A percentile compares a stretch with the other conserved stretches of the same genome.
Conservation (phyloP, 306 rosid species). For the Vigna reflexopilosa region DNA sequence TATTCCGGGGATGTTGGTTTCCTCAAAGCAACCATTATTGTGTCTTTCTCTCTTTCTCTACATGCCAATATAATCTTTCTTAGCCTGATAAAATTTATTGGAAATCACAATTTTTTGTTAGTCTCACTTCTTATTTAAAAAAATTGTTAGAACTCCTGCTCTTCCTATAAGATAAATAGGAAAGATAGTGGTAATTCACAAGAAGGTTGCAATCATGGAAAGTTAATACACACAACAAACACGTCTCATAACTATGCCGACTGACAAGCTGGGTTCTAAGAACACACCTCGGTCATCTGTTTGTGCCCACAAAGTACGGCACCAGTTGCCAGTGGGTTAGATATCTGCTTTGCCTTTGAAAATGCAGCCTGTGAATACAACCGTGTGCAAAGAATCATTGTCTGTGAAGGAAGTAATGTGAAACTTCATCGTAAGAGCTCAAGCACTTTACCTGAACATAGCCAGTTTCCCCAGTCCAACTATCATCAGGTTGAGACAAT, state of each 20-base stretch:
- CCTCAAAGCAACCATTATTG: slow-evolving; percentile 18
- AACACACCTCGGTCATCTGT: slow-evolving; percentile 87
- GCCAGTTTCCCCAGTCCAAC: slow-evolving; percentile 87
- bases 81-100: too few relatives aligned
- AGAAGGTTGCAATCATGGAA: background rate
- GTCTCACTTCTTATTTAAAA: background rate
- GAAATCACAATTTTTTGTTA: background rate
- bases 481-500: slow-evolving; percentile 80
- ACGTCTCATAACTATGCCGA: slow-evolving; percentile 7
- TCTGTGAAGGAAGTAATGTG: slow-evolving; percentile 16
- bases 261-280: slow-evolving; percentile 18
- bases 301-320: slow-evolving; percentile 92
- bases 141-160: background rate
- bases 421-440: slow-evolving; percentile 25
- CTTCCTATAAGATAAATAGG: slow-evolving; percentile 13
- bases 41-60: slow-evolving; percentile 12
- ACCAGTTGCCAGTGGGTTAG: slow-evolving; percentile 68
- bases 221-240: slow-evolving; percentile 14
- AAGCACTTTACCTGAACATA: slow-evolving; percentile 76
- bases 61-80: background rate
- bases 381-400: slow-evolving; percentile 11
- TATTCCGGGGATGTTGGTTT: slow-evolving; percentile 17
- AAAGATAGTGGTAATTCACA: slow-evolving; percentile 15
- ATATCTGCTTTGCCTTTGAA: slow-evolving; percentile 70
- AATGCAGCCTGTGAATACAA: slow-evolving; percentile 79